Evolutionary conservation across 306 rosid species (phyloP).

Genomic region (Rubus parviflorus): DNA sequence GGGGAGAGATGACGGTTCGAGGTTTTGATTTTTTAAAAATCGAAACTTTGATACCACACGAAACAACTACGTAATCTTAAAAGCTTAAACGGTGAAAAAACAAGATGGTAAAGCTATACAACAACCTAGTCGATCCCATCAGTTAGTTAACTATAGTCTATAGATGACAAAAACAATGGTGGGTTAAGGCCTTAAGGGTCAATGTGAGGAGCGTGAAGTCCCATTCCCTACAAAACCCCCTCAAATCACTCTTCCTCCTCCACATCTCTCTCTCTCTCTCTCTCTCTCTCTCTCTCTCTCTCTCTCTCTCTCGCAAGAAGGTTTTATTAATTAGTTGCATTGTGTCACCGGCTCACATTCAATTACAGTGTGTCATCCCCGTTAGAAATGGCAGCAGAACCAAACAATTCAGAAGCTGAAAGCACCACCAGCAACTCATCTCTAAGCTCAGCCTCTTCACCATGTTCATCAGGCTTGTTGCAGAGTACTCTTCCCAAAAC

Average conservation of each 20-base stretch:
- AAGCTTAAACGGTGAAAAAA: no score
- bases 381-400: conserved; percentile 34
- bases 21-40: no score
- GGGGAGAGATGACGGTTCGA: no score
- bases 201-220: conserved; percentile 44
- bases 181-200: conserved; percentile 59
- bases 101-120: no score
- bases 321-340: neutral
- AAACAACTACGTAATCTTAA: neutral
- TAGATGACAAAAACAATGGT: conserved; percentile 11
- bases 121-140: neutral
- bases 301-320: neutral
- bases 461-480: conserved; percentile 13
- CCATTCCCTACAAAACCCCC: conserved; percentile 29
- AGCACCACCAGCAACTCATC: conserved; percentile 25
- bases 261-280: neutral
- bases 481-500: neutral
- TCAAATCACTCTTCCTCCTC: conserved; percentile 9
- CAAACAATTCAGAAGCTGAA: conserved; percentile 33
- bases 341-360: neutral
- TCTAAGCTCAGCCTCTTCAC: conserved; percentile 14
- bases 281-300: conserved; percentile 2
- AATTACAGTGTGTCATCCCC: conserved; percentile 1
- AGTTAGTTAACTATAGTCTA: neutral
- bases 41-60: no score